phyloP scores from a whole-genome alignment of 441 rosid genomes.

The Aquilaria agallochum region DNA sequence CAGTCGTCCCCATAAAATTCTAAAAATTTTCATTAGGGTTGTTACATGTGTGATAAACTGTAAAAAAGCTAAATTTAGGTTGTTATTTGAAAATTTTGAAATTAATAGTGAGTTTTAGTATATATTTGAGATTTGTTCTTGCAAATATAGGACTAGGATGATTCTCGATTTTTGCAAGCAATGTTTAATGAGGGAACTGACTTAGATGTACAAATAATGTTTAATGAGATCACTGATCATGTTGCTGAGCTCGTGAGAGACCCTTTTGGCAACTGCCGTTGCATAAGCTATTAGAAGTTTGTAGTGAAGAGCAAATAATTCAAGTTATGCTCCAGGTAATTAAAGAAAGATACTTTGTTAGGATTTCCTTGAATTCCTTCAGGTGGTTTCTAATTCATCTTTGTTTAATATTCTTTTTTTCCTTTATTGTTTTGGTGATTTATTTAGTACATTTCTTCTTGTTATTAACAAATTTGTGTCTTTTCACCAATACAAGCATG shows the following conservation, averaged over 20 bases:
- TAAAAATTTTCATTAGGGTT: too few relatives aligned
- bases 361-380: constrained; percentile 61
- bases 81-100: too few relatives aligned
- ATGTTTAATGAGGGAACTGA: constrained; percentile 55
- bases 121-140: too few relatives aligned
- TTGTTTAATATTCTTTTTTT: not conserved
- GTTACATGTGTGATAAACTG: too few relatives aligned
- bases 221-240: constrained; percentile 43
- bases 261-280: constrained; percentile 80
- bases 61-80: too few relatives aligned
- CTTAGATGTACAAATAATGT: constrained; percentile 34
- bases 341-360: constrained; percentile 46
- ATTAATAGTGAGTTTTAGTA: too few relatives aligned
- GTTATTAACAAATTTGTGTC: constrained; percentile 5
- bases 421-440: constrained; percentile 1
- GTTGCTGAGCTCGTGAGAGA: constrained; percentile 55
- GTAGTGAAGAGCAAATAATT: constrained; percentile 56
- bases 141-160: constrained; percentile 47
- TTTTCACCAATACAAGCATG: constrained; percentile 61
- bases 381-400: constrained; percentile 43
- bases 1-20: too few relatives aligned
- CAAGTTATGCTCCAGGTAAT: constrained; percentile 43
- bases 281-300: constrained; percentile 66
- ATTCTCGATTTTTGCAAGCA: constrained; percentile 63
- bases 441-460: not conserved